Base-by-base conservation (phyloP, 1,284 basidiomycete genomes). In the Pseudozyma pruni region DNA sequence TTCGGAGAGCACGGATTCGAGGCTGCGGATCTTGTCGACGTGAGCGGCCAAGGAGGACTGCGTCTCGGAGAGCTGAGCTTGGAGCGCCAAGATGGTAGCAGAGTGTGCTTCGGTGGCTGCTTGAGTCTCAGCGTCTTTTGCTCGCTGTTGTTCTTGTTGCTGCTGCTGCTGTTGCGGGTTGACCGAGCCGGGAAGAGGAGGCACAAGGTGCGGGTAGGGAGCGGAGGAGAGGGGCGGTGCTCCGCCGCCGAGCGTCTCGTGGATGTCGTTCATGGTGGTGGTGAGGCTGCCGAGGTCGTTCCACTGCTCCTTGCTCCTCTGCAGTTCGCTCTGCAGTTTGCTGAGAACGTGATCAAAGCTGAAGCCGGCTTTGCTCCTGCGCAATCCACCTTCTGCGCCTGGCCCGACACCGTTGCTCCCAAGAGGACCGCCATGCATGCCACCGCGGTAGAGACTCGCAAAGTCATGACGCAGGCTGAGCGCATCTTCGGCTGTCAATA, bases 221-320 rank as follows among this genome's bases (percentile, higher is more conserved):
- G 80, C 43, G 70, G 75, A 69, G n/a, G 74, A 68, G 48, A 83
- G 31, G 68, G 81, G 62, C 70, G 82, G 57, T 80, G 66, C 52
- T 40, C 89, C 87, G 5, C 94, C 94, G 31, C 91, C 91, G 3
- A 99, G 86, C 0, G 92, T 94, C 74, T 96, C 93, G 66, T 94
- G 91, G 42, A 98, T 93, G 33, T 97, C 93, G 42, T 86, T 89
- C 87, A 98, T 93, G 1, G 91, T 87, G n/a, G 87, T 87, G 19
- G 88, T 90, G 35, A 98, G 85, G 0, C 87, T 87, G 74, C 90
- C 89, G 5, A 99, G 86, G 81, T 98, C 94, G 1, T 89, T 86
- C n/a, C 92, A 91, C 0, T 93, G 95, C 79, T 98, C 94, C 17
- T 93, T 89, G 79, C 92, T 94, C 84, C 94, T 95, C 83, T 91